Conservation (phyloP, 306 rosid genomes). For the Dalbergia cultrata region DNA sequence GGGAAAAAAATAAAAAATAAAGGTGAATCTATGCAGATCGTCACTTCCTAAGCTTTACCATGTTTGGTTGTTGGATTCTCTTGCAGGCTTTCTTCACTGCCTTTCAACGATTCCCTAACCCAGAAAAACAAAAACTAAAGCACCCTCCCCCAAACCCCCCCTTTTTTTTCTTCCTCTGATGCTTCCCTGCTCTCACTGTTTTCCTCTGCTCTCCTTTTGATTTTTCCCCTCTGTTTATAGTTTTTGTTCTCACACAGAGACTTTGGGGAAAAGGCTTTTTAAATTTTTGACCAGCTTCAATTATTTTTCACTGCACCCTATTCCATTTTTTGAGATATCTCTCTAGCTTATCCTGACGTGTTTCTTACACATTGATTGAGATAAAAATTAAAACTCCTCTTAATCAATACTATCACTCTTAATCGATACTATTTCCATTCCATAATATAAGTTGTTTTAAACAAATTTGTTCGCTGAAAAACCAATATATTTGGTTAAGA, state of each 20-base stretch:
- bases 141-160: not conserved
- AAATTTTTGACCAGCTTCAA: conserved; percentile 22
- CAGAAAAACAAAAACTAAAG: conserved; percentile 54
- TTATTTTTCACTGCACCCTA: conserved; percentile 44
- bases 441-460: no score
- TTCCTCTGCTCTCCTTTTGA: conserved; percentile 29
- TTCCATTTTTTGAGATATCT: not conserved
- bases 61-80: conserved; percentile 73
- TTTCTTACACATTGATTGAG: no score
- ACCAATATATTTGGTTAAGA: no score
- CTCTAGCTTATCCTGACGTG: no score
- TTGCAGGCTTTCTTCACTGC: conserved; percentile 77
- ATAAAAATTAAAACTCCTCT: no score
- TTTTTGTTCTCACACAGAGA: conserved; percentile 34
- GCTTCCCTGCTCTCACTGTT: conserved; percentile 39
- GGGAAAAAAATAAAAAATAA: not conserved
- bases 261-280: not conserved
- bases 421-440: no score
- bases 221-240: conserved; percentile 41
- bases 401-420: no score
- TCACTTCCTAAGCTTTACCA: conserved; percentile 74
- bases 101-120: conserved; percentile 59
- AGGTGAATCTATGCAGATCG: conserved; percentile 56
- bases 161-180: conserved; percentile 25
- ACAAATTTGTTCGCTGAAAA: no score